Conservation (phyloP, 192 early-diverging fungal genomes). For the Linderina pennispora region DNA sequence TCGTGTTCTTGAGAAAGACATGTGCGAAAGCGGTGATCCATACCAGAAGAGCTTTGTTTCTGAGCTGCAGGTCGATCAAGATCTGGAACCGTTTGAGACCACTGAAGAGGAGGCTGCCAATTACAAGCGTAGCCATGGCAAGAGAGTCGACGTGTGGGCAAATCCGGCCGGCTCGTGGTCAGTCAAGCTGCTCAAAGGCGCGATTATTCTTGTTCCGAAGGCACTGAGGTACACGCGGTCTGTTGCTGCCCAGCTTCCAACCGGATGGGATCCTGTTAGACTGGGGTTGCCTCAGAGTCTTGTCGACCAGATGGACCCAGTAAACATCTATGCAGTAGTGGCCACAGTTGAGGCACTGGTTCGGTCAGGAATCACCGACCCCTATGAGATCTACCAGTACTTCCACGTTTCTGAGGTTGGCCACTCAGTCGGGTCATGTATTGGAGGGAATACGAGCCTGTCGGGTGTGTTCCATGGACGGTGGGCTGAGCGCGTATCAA, state of each 20-base stretch:
- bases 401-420: conserved; percentile 91
- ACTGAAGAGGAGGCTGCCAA: conserved; percentile 82
- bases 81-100: conserved; percentile 82
- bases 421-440: conserved; percentile 79
- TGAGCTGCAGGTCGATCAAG: conserved; percentile 82
- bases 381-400: conserved; percentile 94
- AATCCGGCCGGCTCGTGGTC: conserved; percentile 55
- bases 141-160: conserved; percentile 54
- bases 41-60: conserved; percentile 75
- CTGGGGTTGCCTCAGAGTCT: conserved; percentile 90
- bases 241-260: conserved; percentile 90
- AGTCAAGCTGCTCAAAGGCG: conserved; percentile 79
- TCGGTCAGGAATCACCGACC: conserved; percentile 87
- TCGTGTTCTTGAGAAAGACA: conserved; percentile 83
- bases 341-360: conserved; percentile 88
- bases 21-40: conserved; percentile 83
- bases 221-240: conserved; percentile 81
- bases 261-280: conserved; percentile 86
- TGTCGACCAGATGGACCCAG: conserved; percentile 82
- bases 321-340: conserved; percentile 82
- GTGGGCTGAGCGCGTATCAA: conserved; percentile 69
- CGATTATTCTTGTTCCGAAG: conserved; percentile 86
- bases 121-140: conserved; percentile 79
- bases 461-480: conserved; percentile 77
- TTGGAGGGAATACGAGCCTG: conserved; percentile 75